These are phyloP conservation scores for Blastobotrys muscicola DNA, from an alignment of 805 yeast species.

Conservation along the genomic window DNA sequence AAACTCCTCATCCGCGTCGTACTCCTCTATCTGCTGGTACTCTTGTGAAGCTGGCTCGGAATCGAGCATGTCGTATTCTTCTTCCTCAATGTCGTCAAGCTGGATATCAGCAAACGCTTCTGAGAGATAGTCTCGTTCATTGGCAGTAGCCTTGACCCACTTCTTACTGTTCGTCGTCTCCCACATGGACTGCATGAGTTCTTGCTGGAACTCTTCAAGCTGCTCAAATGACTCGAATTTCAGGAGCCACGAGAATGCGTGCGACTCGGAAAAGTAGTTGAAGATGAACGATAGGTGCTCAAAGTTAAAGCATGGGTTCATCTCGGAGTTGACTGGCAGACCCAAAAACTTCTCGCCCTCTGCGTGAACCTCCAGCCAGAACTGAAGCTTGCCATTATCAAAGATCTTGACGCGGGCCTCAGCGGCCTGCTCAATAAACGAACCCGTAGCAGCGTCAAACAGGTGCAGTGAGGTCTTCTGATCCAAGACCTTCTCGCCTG, in stretches of 20 bases:
- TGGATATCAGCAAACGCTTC: conserved; percentile 41
- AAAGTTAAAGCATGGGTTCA: conserved; percentile 60
- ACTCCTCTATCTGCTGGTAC: conserved; percentile 29
- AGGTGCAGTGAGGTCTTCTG: conserved; percentile 39
- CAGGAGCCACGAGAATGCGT: conserved; percentile 52
- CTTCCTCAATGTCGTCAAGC: conserved; percentile 27
- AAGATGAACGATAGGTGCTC: conserved; percentile 53
- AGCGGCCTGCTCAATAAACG: conserved; percentile 37
- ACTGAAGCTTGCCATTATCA: conserved; percentile 43
- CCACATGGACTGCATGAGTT: conserved; percentile 48
- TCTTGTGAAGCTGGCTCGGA: conserved; percentile 24
- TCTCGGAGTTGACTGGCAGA: conserved; percentile 35
- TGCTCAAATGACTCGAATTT: conserved; percentile 37
- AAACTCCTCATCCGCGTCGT: conserved; percentile 21
- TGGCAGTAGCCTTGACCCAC: conserved; percentile 37
- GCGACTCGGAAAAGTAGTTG: conserved; percentile 37
- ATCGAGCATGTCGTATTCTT: conserved; percentile 32
- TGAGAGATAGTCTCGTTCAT: conserved; percentile 47
- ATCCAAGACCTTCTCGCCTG: neutral
- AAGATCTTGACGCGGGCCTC: conserved; percentile 31
- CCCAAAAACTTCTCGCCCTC: conserved; percentile 29
- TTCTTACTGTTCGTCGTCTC: conserved; percentile 43
- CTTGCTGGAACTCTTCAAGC: conserved; percentile 43
- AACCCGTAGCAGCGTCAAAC: conserved; percentile 43
- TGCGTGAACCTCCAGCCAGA: conserved; percentile 39